Percentiles rank a stretch among this genome's conserved stretches.
Conservation (phyloP, 2,329 filamentous ascomycete genomes). For the Epicoccum sorghinum region DNA sequence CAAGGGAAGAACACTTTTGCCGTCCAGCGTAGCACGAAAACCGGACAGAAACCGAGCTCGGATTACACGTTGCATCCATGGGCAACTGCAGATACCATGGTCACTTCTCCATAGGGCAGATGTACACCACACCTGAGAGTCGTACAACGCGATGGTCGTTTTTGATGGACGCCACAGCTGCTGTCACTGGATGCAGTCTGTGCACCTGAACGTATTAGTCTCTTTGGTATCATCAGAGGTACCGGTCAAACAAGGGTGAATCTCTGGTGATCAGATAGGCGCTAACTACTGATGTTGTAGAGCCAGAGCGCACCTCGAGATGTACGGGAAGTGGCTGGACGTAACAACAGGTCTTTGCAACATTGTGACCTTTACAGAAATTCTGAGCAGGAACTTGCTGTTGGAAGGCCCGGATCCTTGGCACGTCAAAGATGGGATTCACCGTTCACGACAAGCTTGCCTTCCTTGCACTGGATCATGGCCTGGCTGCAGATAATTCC, state of each 20-base stretch:
- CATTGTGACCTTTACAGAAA: no score
- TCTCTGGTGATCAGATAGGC: no score
- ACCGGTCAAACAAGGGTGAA: neutral
- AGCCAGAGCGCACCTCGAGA: no score
- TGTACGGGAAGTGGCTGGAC: no score
- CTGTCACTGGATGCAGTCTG: neutral
- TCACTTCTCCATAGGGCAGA: neutral
- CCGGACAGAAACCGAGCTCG: slow-evolving; percentile 3
- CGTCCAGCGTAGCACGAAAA: neutral
- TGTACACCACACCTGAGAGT: neutral
- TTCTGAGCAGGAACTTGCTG: no score
- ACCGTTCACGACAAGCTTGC: no score
- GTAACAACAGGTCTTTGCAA: no score
- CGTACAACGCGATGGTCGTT: neutral
- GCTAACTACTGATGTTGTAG: no score
- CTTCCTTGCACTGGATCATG: no score
- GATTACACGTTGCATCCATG: neutral
- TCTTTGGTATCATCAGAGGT: slow-evolving; percentile 1
- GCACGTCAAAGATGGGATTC: no score
- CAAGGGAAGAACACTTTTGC: neutral
- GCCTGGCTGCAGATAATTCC: no score
- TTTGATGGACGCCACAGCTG: neutral
- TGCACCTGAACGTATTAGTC: neutral
- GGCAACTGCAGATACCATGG: neutral
- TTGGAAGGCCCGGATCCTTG: no score